Evolutionary conservation across 768 basidiomycete genomes (phyloP).

Genomic region (Tulasnella sp.): DNA sequence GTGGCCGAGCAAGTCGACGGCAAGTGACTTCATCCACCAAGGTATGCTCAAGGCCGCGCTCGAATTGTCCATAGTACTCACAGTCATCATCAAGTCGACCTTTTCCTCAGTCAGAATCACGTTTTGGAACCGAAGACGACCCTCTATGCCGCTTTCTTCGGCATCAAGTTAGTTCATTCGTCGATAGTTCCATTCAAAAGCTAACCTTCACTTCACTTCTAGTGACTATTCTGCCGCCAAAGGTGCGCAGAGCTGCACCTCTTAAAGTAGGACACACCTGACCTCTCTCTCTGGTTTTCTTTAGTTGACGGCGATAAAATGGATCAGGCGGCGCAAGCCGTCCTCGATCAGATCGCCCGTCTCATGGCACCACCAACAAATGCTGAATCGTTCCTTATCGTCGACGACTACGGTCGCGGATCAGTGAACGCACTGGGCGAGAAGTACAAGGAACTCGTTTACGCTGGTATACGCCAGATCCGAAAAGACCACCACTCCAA

Average conservation of each 20-base stretch:
- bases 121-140: conserved; percentile 53
- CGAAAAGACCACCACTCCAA: conserved; percentile 1
- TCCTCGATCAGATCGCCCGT: conserved; percentile 53
- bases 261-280: not conserved
- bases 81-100: conserved; percentile 44
- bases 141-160: conserved; percentile 45
- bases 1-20: conserved; percentile 57
- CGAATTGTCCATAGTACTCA: not conserved
- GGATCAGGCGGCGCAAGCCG: conserved; percentile 36
- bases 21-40: conserved; percentile 56
- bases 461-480: conserved; percentile 45
- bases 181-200: not conserved
- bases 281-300: conserved; percentile 41
- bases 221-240: conserved; percentile 50
- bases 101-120: conserved; percentile 52
- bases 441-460: conserved; percentile 54
- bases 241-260: not conserved
- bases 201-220: conserved; percentile 52
- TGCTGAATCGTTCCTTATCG: conserved; percentile 55
- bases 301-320: conserved; percentile 31
- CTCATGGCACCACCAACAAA: conserved; percentile 56
- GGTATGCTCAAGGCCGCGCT: conserved; percentile 41
- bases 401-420: conserved; percentile 57
- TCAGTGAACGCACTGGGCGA: conserved; percentile 49
- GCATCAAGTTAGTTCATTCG: not conserved